Percentiles rank a stretch among this genome's conserved stretches.
phyloP scores from a whole-genome alignment of 352 stramenopile genomes.

The Globisporangium radiosum region DNA sequence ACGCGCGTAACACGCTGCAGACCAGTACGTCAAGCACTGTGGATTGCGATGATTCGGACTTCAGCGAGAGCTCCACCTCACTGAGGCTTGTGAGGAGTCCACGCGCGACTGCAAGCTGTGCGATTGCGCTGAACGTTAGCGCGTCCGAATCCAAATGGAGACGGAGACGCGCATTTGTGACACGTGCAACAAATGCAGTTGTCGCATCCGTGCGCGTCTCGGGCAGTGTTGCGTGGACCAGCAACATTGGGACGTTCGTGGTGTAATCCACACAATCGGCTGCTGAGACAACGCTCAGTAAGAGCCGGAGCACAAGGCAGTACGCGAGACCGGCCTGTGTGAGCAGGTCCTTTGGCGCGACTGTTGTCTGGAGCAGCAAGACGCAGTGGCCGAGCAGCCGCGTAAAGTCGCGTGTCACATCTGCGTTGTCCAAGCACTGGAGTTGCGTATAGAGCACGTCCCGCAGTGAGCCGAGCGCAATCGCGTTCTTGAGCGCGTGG shows the following conservation, averaged over 20 bases:
- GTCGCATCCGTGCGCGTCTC: slow-evolving; percentile 11
- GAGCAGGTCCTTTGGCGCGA: slow-evolving; percentile 78
- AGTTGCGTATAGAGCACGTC: slow-evolving; percentile 38
- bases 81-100: slow-evolving; percentile 60
- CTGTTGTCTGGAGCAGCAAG: slow-evolving; percentile 54
- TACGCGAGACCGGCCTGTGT: slow-evolving; percentile 68
- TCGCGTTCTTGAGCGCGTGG: slow-evolving; percentile 61
- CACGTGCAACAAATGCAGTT: neutral
- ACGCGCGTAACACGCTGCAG: slow-evolving; percentile 39
- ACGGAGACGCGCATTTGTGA: slow-evolving; percentile 4
- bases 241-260: slow-evolving; percentile 16
- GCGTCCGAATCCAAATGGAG: slow-evolving; percentile 37
- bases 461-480: slow-evolving; percentile 59
- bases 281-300: slow-evolving; percentile 25
- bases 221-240: slow-evolving; percentile 36
- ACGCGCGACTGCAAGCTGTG: slow-evolving; percentile 59
- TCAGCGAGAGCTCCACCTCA: slow-evolving; percentile 35
- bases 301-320: slow-evolving; percentile 53
- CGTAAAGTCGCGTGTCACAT: slow-evolving; percentile 18
- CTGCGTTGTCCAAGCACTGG: neutral
- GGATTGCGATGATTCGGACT: slow-evolving; percentile 1
- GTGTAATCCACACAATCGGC: neutral
- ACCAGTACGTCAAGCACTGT: slow-evolving; percentile 56
- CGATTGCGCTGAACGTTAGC: slow-evolving; percentile 36
- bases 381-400: slow-evolving; percentile 50